Conservation (phyloP, 208 protist genomes). For the Trypanosomatidae sp. region DNA sequence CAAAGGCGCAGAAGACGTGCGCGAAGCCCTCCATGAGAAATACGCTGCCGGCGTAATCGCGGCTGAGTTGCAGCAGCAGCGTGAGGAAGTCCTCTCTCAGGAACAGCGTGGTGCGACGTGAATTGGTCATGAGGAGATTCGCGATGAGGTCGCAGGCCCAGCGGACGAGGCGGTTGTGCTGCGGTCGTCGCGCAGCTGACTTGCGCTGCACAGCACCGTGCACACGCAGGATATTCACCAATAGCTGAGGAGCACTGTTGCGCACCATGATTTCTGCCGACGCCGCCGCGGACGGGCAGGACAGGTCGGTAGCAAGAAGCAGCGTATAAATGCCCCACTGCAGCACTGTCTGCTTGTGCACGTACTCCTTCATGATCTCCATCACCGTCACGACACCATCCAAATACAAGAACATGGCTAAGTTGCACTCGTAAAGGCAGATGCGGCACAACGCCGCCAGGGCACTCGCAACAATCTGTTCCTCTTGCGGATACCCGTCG, state of each 20-base stretch:
- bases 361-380: slow-evolving; percentile 83
- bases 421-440: slow-evolving; percentile 59
- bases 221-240: slow-evolving; percentile 49
- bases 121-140: slow-evolving; percentile 35
- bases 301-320: slow-evolving; percentile 38
- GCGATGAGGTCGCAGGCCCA: slow-evolving; percentile 50
- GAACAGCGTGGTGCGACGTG: slow-evolving; percentile 34
- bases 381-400: slow-evolving; percentile 77
- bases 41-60: slow-evolving; percentile 23
- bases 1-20: slow-evolving; percentile 27
- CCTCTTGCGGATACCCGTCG: slow-evolving; percentile 76
- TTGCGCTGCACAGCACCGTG: slow-evolving; percentile 35
- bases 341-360: slow-evolving; percentile 50
- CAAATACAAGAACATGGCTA: slow-evolving; percentile 58
- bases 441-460: slow-evolving; percentile 63
- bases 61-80: slow-evolving; percentile 42
- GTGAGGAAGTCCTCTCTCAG: slow-evolving; percentile 41
- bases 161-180: slow-evolving; percentile 32
- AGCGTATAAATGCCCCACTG: slow-evolving; percentile 78
- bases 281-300: slow-evolving; percentile 25
- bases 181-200: slow-evolving; percentile 6
- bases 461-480: slow-evolving; percentile 56
- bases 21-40: slow-evolving; percentile 24
- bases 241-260: slow-evolving; percentile 51
- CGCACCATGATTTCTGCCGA: slow-evolving; percentile 43